phyloP scores from a whole-genome alignment of 805 yeast genomes.

The Debaryomyces maramus region DNA sequence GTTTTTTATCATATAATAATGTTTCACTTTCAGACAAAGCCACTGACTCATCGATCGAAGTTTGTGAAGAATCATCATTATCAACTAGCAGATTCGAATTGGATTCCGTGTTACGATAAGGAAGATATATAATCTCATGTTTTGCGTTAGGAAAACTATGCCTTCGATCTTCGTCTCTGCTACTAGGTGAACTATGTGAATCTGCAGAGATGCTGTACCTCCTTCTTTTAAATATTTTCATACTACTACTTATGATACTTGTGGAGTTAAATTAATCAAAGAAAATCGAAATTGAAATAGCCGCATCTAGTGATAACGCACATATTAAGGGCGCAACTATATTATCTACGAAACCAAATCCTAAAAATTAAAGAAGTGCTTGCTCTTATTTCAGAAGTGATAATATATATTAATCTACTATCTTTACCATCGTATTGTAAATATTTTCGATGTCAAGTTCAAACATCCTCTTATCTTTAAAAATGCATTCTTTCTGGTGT shows the following conservation, averaged over 20 bases:
- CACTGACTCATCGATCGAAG: conserved; percentile 12
- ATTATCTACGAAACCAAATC: too few relatives aligned
- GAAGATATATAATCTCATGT: neutral
- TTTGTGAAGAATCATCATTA: neutral
- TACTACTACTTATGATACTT: too few relatives aligned
- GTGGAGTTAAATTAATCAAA: too few relatives aligned
- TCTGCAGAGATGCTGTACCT: conserved; percentile 5
- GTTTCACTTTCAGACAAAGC: conserved; percentile 42
- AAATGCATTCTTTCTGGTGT: conserved; percentile 14
- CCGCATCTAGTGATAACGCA: too few relatives aligned
- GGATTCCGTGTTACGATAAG: neutral
- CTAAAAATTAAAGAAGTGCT: too few relatives aligned
- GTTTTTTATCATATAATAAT: conserved; percentile 20
- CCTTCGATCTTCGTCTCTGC: neutral
- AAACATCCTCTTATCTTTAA: conserved; percentile 27
- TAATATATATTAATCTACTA: neutral
- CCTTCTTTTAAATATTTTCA: neutral
- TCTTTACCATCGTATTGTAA: neutral
- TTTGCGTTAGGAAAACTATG: neutral
- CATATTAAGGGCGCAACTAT: too few relatives aligned
- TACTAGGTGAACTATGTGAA: neutral
- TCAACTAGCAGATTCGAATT: neutral
- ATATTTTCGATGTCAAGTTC: conserved; percentile 25
- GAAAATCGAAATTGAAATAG: too few relatives aligned
- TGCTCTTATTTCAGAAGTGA: too few relatives aligned